A percentile compares a stretch with the other conserved stretches of the same genome.
These are phyloP conservation scores for Parastagonospora nodorum DNA, from an alignment of 2,329 filamentous ascomycete genomes.

Conservation along the genomic window DNA sequence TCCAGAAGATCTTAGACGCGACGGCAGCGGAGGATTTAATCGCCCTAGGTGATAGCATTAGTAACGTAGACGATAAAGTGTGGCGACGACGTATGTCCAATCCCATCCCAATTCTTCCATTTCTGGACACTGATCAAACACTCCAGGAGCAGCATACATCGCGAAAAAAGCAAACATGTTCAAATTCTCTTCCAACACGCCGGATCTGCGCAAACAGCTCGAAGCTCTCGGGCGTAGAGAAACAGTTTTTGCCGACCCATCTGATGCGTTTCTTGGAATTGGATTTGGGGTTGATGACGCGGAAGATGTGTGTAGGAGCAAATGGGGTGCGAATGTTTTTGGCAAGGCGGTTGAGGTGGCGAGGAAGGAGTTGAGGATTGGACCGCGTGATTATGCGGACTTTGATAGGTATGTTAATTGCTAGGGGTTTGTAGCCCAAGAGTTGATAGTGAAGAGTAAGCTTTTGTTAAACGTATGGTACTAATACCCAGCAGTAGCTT, in stretches of 20 bases:
- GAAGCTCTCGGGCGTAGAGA: constrained; percentile 2
- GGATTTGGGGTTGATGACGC: constrained; percentile 2
- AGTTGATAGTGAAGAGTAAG: no score
- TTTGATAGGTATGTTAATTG: no score
- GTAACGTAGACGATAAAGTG: neutral
- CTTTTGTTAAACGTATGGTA: no score
- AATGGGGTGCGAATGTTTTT: constrained; percentile 7
- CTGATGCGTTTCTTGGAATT: constrained; percentile 4
- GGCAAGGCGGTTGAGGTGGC: constrained; percentile 1
- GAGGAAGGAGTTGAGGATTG: neutral
- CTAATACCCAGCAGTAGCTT: no score
- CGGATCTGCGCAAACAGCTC: neutral
- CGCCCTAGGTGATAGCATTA: neutral
- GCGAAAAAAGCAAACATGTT: neutral
- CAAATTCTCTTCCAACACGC: neutral
- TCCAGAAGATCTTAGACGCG: neutral
- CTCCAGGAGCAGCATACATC: no score
- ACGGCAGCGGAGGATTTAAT: neutral
- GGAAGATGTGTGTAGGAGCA: neutral
- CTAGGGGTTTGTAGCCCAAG: no score
- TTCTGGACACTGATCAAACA: no score
- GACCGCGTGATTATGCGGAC: neutral
- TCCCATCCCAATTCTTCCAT: no score
- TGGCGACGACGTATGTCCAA: neutral
- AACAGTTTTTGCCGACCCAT: constrained; percentile 6